These are phyloP conservation scores for Daedalea quercina DNA, from an alignment of 768 basidiomycete genomes.

Conservation along the genomic window DNA sequence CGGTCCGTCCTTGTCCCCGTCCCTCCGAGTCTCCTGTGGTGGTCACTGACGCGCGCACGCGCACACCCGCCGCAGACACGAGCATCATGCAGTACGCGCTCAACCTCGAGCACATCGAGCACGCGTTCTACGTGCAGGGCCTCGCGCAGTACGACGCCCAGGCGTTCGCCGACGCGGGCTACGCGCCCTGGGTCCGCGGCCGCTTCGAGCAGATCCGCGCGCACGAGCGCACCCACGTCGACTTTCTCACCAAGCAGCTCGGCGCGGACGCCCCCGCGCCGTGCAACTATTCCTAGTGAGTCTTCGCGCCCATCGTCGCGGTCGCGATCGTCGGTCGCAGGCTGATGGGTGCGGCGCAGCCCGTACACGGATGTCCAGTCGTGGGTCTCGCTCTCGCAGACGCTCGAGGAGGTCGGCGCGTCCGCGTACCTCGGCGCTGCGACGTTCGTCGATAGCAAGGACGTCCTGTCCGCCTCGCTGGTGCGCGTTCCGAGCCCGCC, in stretches of 20 bases:
- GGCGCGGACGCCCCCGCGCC: constrained; percentile 6
- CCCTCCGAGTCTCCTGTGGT: too few relatives aligned
- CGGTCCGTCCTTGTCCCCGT: background rate
- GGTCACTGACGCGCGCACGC: too few relatives aligned
- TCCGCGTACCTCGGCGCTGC: constrained; percentile 56
- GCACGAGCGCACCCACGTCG: constrained; percentile 51
- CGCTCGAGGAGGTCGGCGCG: constrained; percentile 47
- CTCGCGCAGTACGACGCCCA: constrained; percentile 38
- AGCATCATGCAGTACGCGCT: constrained; percentile 38
- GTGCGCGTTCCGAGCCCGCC: constrained; percentile 14
- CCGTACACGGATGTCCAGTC: constrained; percentile 35
- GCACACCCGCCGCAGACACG: too few relatives aligned
- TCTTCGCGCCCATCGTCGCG: background rate
- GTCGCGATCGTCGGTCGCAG: background rate
- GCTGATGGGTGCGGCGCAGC: constrained; percentile 14
- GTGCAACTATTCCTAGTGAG: constrained; percentile 12
- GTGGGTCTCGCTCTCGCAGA: constrained; percentile 38
- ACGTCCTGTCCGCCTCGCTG: constrained; percentile 46
- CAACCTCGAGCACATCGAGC: constrained; percentile 39
- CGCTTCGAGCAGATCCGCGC: constrained; percentile 44
- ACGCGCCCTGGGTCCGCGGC: constrained; percentile 40
- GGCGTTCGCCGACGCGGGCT: constrained; percentile 42
- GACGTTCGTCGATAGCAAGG: constrained; percentile 31
- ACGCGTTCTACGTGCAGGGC: constrained; percentile 34
- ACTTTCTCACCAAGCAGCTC: constrained; percentile 39